Evolutionary conservation across 257 asterid species (phyloP), one percentile per base, ranked within the genome.

Genomic region (Solanum sitiens): DNA sequence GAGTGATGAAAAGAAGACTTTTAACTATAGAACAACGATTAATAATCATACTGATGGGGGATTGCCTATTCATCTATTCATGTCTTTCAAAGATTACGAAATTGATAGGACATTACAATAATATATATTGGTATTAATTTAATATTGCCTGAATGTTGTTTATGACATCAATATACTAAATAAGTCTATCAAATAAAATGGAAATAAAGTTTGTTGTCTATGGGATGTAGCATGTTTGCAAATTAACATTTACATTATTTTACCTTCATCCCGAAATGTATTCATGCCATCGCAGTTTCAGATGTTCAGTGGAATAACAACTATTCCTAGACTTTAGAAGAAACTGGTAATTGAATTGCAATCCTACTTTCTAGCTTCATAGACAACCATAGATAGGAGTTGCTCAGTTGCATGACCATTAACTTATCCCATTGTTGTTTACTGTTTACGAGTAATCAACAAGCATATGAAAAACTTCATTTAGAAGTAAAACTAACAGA

Each of bases 11-110:
- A 76, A 45, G 68, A 86, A 88, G 71, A 47, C n/a, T 12, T 92
- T 89, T 7, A 90, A 92, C 80, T 94, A 94, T 87, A 89, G 94
- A 79, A 94, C 94, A 13, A 90, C 92, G 94, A 86, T 94, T 90
- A 93, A 84, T 90, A 95, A 92, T 87, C 94, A 91, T 40, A 92
- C 93, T 3, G 93, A 93, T 39, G 94, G 93, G 11, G 96, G 92
- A 30, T 93, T 93, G 32, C 89, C 73, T 30, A 88, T 94, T 50
- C 89, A 86, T 11, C 73, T 30, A 88, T 94, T 50, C 89, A 86
- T 11, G 92, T 92, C 42, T 90, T 85, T 74, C 92, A 53, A 50
- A 89, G 93, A 86, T 86, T 59, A 18, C 84, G 83, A 76, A 23
- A 83, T 23, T 35, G 14, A 1, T n/a, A 56, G 8, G 40, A 27